Percentiles rank a stretch among this genome's conserved stretches.
These are phyloP conservation scores for Dichomitus squalens DNA, from an alignment of 1,284 basidiomycete genomes.

Conservation along the genomic window DNA sequence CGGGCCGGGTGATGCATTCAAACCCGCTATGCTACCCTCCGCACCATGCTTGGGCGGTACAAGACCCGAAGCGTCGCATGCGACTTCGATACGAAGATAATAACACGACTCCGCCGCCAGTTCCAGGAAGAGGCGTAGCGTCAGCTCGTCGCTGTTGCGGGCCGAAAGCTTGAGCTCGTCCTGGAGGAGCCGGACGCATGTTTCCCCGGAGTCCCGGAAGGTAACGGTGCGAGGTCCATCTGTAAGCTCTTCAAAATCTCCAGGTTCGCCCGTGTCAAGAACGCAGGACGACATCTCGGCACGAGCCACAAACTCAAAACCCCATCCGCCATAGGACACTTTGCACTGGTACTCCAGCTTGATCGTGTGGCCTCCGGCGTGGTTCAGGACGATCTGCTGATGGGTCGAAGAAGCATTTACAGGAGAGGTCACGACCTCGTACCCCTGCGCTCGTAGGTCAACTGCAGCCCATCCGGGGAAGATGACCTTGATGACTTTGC, in stretches of 20 bases:
- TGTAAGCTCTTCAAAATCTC: background rate
- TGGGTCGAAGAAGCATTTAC: background rate
- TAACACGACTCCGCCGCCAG: background rate
- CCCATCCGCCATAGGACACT: too few relatives aligned
- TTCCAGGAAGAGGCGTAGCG: background rate
- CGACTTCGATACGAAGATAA: background rate
- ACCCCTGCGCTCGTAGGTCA: background rate
- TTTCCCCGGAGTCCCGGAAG: background rate
- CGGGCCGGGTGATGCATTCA: too few relatives aligned
- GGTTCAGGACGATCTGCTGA: too few relatives aligned
- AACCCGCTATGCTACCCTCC: too few relatives aligned
- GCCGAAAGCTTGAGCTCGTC: background rate
- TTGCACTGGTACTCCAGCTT: background rate
- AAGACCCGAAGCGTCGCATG: too few relatives aligned
- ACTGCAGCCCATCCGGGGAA: background rate
- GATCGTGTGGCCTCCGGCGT: background rate
- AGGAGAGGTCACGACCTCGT: background rate
- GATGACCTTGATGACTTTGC: background rate
- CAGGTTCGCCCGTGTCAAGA: too few relatives aligned
- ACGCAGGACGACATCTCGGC: too few relatives aligned
- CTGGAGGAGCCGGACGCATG: background rate
- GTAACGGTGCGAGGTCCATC: background rate
- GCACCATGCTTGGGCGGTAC: too few relatives aligned
- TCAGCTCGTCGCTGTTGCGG: background rate
- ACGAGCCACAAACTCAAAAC: too few relatives aligned